These are phyloP conservation scores for Colletotrichum sp. DNA, from an alignment of 2,329 filamentous ascomycete species.

Conservation along the genomic window DNA sequence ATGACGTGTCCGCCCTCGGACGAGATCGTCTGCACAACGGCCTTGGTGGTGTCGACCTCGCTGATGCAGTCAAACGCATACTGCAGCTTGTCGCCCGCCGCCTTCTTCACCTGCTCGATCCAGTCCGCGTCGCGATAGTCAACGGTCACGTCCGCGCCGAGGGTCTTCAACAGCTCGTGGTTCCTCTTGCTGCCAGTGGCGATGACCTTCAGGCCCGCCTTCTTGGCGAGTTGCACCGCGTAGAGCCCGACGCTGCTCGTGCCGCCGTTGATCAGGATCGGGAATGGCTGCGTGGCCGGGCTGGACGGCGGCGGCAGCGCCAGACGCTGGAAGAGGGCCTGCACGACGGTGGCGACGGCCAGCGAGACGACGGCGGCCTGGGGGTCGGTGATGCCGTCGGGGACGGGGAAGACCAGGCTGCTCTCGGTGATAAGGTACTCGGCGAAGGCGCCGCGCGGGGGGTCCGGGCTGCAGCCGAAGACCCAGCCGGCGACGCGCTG, in stretches of 20 bases:
- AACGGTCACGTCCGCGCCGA: conserved; percentile 52
- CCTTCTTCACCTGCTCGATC: conserved; percentile 21
- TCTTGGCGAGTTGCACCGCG: conserved; percentile 12
- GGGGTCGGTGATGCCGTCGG: not conserved
- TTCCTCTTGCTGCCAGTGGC: conserved; percentile 31
- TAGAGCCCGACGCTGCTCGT: conserved; percentile 25
- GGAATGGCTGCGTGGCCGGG: conserved; percentile 2
- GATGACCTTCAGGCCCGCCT: conserved; percentile 10
- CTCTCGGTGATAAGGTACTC: conserved; percentile 18
- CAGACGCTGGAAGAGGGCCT: conserved; percentile 15
- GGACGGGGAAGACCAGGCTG: conserved; percentile 13
- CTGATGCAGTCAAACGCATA: conserved; percentile 35
- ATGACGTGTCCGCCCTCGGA: conserved; percentile 32
- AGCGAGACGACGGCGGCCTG: conserved; percentile 11
- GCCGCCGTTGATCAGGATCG: conserved; percentile 30
- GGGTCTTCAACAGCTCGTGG: conserved; percentile 39
- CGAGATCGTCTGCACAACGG: conserved; percentile 29
- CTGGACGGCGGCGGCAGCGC: not conserved
- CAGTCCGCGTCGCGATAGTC: conserved; percentile 43
- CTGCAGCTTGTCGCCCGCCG: conserved; percentile 17
- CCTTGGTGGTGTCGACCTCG: conserved; percentile 31
- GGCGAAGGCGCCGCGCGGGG: conserved; percentile 15
- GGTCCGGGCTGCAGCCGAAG: conserved; percentile 27
- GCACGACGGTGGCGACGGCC: conserved; percentile 11
- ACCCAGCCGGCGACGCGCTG: conserved; percentile 39